Conservation (phyloP, 2,329 filamentous ascomycete genomes). For the Aspergillus japonicus region DNA sequence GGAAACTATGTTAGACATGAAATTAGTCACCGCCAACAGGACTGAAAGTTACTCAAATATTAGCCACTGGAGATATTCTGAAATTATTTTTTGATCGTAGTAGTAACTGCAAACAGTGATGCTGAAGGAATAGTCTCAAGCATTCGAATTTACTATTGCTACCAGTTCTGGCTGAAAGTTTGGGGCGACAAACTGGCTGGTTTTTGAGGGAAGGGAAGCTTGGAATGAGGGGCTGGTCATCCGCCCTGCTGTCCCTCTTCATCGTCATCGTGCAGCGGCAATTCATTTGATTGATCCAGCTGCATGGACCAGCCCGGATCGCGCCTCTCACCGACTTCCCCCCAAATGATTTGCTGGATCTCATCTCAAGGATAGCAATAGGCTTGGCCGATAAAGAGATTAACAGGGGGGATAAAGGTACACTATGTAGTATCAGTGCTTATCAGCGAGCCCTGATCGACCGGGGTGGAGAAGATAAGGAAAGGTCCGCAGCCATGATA, state of each 20-base stretch:
- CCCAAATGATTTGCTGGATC: not conserved
- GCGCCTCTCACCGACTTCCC: not conserved
- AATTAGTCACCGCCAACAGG: too few relatives aligned
- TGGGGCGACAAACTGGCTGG: too few relatives aligned
- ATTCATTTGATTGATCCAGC: not conserved
- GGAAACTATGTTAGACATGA: too few relatives aligned
- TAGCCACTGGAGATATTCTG: too few relatives aligned
- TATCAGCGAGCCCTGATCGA: not conserved
- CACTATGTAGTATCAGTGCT: not conserved
- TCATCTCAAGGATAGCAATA: not conserved
- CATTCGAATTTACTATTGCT: too few relatives aligned
- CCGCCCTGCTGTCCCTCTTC: not conserved
- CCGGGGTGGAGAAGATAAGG: not conserved
- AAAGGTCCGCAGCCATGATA: conserved; percentile 7
- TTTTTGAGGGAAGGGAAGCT: too few relatives aligned
- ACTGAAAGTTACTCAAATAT: too few relatives aligned
- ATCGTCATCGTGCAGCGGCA: conserved; percentile 4
- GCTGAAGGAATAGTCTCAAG: too few relatives aligned
- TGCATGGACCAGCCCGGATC: too few relatives aligned
- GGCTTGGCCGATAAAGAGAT: not conserved
- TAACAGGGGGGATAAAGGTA: not conserved
- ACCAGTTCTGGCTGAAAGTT: not conserved
- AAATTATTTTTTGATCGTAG: too few relatives aligned
- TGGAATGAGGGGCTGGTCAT: conserved; percentile 9
- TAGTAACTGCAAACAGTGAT: too few relatives aligned